These are phyloP conservation scores for Scalesia atractyloides DNA, from an alignment of 129 eudicot genomes.

Conservation along the genomic window DNA sequence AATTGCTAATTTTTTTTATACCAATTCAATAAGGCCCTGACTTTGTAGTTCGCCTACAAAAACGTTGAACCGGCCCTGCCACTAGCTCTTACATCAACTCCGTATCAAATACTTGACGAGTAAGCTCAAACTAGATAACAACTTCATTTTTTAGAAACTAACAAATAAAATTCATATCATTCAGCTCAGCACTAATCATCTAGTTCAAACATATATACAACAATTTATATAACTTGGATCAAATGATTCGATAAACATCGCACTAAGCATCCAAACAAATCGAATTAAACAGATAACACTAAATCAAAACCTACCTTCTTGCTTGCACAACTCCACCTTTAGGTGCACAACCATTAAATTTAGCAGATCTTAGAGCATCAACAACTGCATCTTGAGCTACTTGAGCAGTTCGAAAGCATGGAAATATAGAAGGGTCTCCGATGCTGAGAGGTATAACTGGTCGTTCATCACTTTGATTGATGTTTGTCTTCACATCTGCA, in stretches of 20 bases:
- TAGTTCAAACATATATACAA: neutral
- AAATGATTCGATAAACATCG: neutral
- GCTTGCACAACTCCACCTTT: slow-evolving; percentile 47
- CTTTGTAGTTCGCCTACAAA: no score
- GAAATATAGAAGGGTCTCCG: slow-evolving; percentile 60
- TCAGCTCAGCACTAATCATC: slow-evolving; percentile 11
- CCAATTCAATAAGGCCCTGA: no score
- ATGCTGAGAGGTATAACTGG: slow-evolving; percentile 47
- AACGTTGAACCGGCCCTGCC: no score
- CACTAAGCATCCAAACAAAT: neutral
- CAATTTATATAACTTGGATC: neutral
- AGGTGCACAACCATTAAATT: slow-evolving; percentile 55
- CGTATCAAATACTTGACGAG: neutral
- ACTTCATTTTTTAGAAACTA: neutral
- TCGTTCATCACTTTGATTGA: slow-evolving; percentile 37
- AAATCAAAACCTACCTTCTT: slow-evolving; percentile 33
- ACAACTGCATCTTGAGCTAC: slow-evolving; percentile 55
- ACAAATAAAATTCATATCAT: neutral
- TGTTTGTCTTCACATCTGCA: slow-evolving; percentile 31
- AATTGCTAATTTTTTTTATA: no score
- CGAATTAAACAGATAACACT: no score
- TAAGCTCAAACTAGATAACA: slow-evolving; percentile 15
- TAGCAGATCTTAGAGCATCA: slow-evolving; percentile 50
- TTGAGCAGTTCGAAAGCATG: slow-evolving; percentile 49
- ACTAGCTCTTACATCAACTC: no score